Evolutionary conservation across 2,329 filamentous ascomycete species (phyloP).

Genomic region (Pseudocercospora crystallina): DNA sequence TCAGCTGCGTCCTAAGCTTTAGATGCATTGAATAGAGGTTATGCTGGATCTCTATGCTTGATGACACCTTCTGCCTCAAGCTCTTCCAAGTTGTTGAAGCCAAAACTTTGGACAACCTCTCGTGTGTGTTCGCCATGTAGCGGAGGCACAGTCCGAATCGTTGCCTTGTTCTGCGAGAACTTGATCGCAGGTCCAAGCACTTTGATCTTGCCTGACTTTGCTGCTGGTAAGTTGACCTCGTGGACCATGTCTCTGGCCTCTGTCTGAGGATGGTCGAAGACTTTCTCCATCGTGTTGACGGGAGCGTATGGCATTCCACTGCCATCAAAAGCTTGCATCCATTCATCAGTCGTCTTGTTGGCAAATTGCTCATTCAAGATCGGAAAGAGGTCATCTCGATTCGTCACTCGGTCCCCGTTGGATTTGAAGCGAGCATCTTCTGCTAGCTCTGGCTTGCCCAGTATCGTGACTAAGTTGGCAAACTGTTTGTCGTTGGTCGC

Average conservation of each 20-base stretch:
- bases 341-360: slow-evolving; percentile 42
- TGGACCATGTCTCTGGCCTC: slow-evolving; percentile 36
- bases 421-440: slow-evolving; percentile 32
- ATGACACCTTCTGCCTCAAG: slow-evolving; percentile 21
- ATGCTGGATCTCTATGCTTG: slow-evolving; percentile 15
- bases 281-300: slow-evolving; percentile 47
- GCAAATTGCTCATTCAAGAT: slow-evolving; percentile 39
- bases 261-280: slow-evolving; percentile 47
- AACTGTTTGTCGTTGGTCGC: slow-evolving; percentile 41
- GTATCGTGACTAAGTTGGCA: slow-evolving; percentile 34
- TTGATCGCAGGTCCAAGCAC: slow-evolving; percentile 27
- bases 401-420: slow-evolving; percentile 33
- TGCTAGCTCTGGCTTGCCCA: slow-evolving; percentile 28
- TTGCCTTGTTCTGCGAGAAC: slow-evolving; percentile 29
- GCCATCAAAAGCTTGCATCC: slow-evolving; percentile 42
- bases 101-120: slow-evolving; percentile 24
- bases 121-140: slow-evolving; percentile 30
- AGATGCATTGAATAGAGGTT: not conserved
- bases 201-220: slow-evolving; percentile 20
- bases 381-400: slow-evolving; percentile 35
- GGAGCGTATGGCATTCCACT: slow-evolving; percentile 49
- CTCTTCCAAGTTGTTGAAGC: slow-evolving; percentile 16
- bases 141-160: slow-evolving; percentile 26
- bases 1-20: not conserved
- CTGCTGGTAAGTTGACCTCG: slow-evolving; percentile 17